Conservation (phyloP, 2,329 filamentous ascomycete genomes). For the Fusarium neocosmosporiellum region DNA sequence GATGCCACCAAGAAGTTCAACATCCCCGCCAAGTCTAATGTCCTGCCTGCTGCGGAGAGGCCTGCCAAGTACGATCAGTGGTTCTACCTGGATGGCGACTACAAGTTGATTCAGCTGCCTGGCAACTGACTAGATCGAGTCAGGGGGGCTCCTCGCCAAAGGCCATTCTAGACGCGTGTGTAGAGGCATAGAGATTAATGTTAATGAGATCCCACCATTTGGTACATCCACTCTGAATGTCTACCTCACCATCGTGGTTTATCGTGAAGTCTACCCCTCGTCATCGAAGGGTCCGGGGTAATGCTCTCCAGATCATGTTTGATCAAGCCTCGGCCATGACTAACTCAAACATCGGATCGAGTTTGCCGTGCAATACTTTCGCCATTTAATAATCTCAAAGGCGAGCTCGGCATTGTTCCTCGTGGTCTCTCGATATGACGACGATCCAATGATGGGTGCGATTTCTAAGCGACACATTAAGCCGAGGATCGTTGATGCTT, state of each 20-base stretch:
- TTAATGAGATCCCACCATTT: not conserved
- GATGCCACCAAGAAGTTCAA: conserved; percentile 47
- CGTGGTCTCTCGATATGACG: not conserved
- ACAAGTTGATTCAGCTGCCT: conserved; percentile 45
- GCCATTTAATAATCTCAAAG: not conserved
- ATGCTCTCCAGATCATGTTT: not conserved
- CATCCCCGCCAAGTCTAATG: conserved; percentile 45
- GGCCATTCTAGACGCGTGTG: not conserved
- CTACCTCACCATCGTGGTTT: too few relatives aligned
- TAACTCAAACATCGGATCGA: not conserved
- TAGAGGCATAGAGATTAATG: not conserved
- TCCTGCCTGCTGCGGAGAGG: conserved; percentile 44
- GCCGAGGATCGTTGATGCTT: not conserved
- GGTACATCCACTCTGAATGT: not conserved
- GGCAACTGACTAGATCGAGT: not conserved
- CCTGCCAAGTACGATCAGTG: conserved; percentile 50
- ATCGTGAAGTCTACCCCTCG: not conserved
- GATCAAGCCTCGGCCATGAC: not conserved
- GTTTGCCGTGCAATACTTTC: not conserved
- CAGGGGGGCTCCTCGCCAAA: not conserved
- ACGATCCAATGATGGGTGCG: not conserved
- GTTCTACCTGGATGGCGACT: conserved; percentile 52
- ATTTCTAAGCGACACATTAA: not conserved
- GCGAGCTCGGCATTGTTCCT: not conserved
- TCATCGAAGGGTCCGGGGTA: not conserved